A percentile compares a stretch with the other conserved stretches of the same genome.
Evolutionary conservation across 202 grass and related monocot genomes (phyloP).

Genomic region (Setaria viridis): DNA sequence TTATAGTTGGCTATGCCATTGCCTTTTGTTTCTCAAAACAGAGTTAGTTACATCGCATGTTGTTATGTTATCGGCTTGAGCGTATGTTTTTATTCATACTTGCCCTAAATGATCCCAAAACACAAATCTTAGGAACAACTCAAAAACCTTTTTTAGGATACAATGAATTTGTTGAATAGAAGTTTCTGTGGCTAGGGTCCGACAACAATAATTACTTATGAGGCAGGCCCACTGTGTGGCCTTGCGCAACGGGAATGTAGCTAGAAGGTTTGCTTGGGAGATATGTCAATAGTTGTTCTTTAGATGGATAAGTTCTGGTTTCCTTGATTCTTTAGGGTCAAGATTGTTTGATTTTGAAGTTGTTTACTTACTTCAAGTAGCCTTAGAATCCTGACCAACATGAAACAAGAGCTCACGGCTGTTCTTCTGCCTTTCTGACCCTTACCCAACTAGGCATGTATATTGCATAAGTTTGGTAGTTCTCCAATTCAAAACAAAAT

Average conservation of each 20-base stretch:
- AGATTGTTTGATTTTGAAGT: background rate
- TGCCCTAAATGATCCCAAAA: background rate
- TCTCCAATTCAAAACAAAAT: background rate
- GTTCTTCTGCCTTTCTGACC: background rate
- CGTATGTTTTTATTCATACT: background rate
- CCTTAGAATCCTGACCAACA: background rate
- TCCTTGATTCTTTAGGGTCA: background rate
- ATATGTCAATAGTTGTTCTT: background rate
- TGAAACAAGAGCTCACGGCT: background rate
- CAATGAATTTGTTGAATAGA: background rate
- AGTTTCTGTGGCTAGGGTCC: background rate
- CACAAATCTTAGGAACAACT: background rate
- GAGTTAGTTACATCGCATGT: background rate
- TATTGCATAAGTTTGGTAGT: background rate
- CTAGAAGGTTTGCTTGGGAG: background rate
- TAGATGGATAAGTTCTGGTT: background rate
- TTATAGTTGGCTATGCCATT: background rate
- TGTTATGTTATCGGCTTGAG: background rate
- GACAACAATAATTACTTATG: background rate
- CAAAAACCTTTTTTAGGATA: background rate
- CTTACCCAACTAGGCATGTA: background rate
- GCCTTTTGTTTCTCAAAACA: background rate
- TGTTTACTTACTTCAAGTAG: background rate
- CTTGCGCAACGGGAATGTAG: background rate
- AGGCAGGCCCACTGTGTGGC: too few relatives aligned